Conservation (phyloP, 2,329 filamentous ascomycete species). For the Paraphaeosphaeria sporulosa region DNA sequence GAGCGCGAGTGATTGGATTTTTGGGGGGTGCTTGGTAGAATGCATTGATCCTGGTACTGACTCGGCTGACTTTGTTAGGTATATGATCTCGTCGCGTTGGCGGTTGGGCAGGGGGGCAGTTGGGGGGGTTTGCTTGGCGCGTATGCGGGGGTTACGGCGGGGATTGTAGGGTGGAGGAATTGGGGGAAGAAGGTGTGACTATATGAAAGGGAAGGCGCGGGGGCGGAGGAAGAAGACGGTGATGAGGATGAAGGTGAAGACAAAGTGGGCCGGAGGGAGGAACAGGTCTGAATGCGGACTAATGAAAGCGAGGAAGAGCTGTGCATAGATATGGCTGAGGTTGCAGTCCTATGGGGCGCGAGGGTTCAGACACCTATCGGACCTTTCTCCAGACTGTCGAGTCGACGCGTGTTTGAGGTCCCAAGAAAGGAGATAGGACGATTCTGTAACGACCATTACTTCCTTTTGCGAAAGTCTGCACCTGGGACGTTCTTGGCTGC, state of each 20-base stretch:
- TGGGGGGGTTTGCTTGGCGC: slow-evolving; percentile 62
- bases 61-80: slow-evolving; percentile 54
- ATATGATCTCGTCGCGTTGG: slow-evolving; percentile 64
- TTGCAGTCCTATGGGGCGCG: too few relatives aligned
- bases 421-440: not conserved
- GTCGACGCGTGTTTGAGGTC: not conserved
- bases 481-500: not conserved
- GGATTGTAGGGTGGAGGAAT: slow-evolving; percentile 62
- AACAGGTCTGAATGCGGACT: not conserved
- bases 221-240: not conserved
- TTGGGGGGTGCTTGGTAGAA: slow-evolving; percentile 63
- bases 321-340: too few relatives aligned
- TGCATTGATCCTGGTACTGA: too few relatives aligned
- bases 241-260: not conserved
- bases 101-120: slow-evolving; percentile 59
- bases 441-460: not conserved
- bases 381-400: not conserved
- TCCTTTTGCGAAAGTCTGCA: not conserved
- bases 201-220: not conserved
- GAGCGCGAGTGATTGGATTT: slow-evolving; percentile 65
- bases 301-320: not conserved
- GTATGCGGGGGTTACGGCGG: slow-evolving; percentile 61
- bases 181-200: slow-evolving; percentile 26
- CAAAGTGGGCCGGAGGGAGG: not conserved
- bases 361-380: not conserved